phyloP scores from a whole-genome alignment of 768 basidiomycete genomes.

The Leucosporidium yakuticum region DNA sequence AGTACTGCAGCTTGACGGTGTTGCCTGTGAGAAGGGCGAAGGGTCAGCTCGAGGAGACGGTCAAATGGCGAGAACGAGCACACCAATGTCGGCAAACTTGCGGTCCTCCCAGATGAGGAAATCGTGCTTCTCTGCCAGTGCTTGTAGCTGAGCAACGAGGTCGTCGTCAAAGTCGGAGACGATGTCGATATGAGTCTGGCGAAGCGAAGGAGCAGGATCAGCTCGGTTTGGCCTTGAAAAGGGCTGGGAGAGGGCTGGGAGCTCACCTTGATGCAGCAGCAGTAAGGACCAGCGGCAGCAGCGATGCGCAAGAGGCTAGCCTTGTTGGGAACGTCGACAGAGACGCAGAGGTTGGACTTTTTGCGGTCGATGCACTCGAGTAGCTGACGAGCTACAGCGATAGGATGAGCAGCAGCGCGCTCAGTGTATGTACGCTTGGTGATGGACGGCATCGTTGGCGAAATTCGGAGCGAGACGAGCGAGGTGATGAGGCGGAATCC shows the following conservation, averaged over 20 bases:
- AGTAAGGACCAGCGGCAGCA: conserved; percentile 77
- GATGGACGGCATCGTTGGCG: conserved; percentile 19
- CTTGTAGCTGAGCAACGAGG: conserved; percentile 62
- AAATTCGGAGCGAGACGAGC: too few relatives aligned
- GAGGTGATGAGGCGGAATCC: background rate
- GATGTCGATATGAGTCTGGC: conserved; percentile 92
- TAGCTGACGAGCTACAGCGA: conserved; percentile 50
- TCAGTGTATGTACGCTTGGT: conserved; percentile 23
- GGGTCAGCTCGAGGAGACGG: background rate
- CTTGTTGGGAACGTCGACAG: conserved; percentile 82
- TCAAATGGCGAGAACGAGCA: conserved; percentile 33
- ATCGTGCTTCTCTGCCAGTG: conserved; percentile 71
- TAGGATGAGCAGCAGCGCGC: conserved; percentile 25
- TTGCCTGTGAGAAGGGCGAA: conserved; percentile 60
- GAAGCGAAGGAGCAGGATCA: conserved; percentile 1
- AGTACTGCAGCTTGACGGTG: conserved; percentile 91
- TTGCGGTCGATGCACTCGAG: conserved; percentile 80
- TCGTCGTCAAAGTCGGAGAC: conserved; percentile 78
- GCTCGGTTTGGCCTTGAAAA: background rate
- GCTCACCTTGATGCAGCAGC: conserved; percentile 85
- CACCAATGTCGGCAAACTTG: conserved; percentile 98
- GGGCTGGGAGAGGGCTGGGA: too few relatives aligned
- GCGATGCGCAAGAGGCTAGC: conserved; percentile 76
- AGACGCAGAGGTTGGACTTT: conserved; percentile 85
- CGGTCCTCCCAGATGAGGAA: conserved; percentile 97